Evolutionary conservation across 202 grass and related monocot species (phyloP), one percentile per base, ranked within the genome.

Genomic region (Hordeum pubiflorum): DNA sequence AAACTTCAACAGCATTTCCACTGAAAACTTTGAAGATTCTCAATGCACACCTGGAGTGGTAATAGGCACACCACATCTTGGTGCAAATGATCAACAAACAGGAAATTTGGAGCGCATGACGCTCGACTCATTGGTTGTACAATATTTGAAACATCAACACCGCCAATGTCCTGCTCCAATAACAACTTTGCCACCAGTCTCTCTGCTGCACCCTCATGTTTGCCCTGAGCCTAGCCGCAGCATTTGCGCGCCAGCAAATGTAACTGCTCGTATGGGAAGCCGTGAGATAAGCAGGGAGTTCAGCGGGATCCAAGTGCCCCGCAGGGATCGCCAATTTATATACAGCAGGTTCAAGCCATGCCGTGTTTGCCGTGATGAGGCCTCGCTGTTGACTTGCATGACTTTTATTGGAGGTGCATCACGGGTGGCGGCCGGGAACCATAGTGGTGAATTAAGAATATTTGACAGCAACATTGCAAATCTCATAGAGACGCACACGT

Each of bases 121-220:
- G 0, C 88, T 98, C n/a, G 96, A 98, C 57, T 93, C 92, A 29
- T 72, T 98, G 72, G 88, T 98, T 72, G 96, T 98, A 36, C 96
- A 98, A 26, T 98, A 95, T 63, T 81, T 98, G 82, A 98, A 98
- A 82, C 96, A 98, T 54, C 96, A 98, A 34, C 96, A 98, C 58
- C 89, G 96, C 6, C 96, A 98, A 46, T 98, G 96, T 27, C 96
- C 92, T 78, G 90, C 90, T 61, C 96, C 96, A n/a, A 88, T 95
- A 81, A 98, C 96, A 79, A 98, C 96, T 86, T 87, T 98, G 78
- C 96, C 96, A 24, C 89, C 96, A 69, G 90, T 98, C 9, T 93
- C 96, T 83, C 78, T 98, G 73, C 66, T 98, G 67, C 90, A 98
- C 21, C 84, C 95, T 55, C 95, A 98, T 88, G 87, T 93, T 68